Evolutionary conservation across 768 basidiomycete genomes (phyloP), one percentile per base, ranked within the genome.

Genomic region (Auricularia sp.): DNA sequence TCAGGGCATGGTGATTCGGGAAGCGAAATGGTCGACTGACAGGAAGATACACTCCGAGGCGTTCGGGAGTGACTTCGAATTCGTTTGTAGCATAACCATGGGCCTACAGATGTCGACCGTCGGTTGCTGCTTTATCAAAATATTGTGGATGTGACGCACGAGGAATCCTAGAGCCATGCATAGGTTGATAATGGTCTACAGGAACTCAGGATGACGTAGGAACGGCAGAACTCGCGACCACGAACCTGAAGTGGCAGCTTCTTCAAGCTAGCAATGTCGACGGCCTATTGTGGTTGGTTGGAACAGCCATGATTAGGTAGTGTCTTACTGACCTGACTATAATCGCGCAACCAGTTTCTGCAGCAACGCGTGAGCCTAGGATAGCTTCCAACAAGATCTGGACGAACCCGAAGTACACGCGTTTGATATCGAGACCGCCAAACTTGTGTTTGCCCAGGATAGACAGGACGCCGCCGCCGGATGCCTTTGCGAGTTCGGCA

Each of bases 81-180:
- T 91, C 88, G 61, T 82, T 77, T 0, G 90, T 91, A 5, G 89
- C 92, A 71, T 90, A 91, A 39, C 90, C 88, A 70, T 89, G 84
- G 10, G 87, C 87, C 87, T 88, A 56, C 6, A 29, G 54, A 16
- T 10, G 11, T 10, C 43, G 43, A 44, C 1, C 43, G 43, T 44
- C 11, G 18, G 43, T 11, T 44, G 11, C 43, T 44, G 11, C 43
- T 3, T 11, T 44, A 3, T 44, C 43, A 10, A 44, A 44, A 44
- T 3, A n/a, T 29, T 29, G 29, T 29, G 29, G 29, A 29, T 29
- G 3, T 29, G 29, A 70, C 78, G 65, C 66, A 88, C 91, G 76
- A 95, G 75, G 77, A 98, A 98, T 7, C 95, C 94, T 60, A 96
- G 87, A 18, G 83, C 90, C 87, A 94, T 93, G 76, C 86, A 84